Base-by-base conservation (phyloP, 306 rosid species). In the Elaeagnus macrophylla region DNA sequence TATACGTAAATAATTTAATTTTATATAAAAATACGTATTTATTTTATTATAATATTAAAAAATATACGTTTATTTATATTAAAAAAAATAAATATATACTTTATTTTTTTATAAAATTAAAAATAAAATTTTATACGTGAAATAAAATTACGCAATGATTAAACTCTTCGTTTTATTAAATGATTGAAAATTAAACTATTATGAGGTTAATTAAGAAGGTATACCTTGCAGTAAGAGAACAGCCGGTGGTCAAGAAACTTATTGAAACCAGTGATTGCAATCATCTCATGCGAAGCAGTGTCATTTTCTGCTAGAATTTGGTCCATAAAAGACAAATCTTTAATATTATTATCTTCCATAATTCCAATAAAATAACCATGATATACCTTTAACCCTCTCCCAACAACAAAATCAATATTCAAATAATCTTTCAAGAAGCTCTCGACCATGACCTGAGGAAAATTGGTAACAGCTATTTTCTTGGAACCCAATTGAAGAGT, bases 381-480 rank as follows among this genome's bases (percentile, higher is more conserved):
- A 39, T 73, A 77, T 54, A 74, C 73, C 76, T 83, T 90, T 0
- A 90, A 50, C 39, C 81, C 80, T 50, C 80, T 83, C 2, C 86
- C 95, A 14, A 64, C 68, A 9, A 90, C 84, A 14, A 57, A 56
- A 62, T 90, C 95, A 58, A 81, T 62, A 55, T 79, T 82, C 74
- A 90, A 49, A 64, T 90, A 90, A 48, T 90, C 97, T 62, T 64
- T 83, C 56, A 86, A 62, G 70, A 86, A 83, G 56, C 84, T 64
- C 61, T 86, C 95, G 13, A 86, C 80, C 95, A 86, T 81, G 0
- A 86, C 80, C 45, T 39, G 64, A 8, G 97, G 97, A 1, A 86
- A 37, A 38, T 78, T 63, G 19, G 60, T 86, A 0, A 90, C 80
- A 6, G 73, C 91, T 32, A 90, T 74, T 59, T 69, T 86, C 62